Evolutionary conservation across 2,329 filamentous ascomycete genomes (phyloP), one percentile per base, ranked within the genome.

Genomic region (Knoxdaviesia proteae): DNA sequence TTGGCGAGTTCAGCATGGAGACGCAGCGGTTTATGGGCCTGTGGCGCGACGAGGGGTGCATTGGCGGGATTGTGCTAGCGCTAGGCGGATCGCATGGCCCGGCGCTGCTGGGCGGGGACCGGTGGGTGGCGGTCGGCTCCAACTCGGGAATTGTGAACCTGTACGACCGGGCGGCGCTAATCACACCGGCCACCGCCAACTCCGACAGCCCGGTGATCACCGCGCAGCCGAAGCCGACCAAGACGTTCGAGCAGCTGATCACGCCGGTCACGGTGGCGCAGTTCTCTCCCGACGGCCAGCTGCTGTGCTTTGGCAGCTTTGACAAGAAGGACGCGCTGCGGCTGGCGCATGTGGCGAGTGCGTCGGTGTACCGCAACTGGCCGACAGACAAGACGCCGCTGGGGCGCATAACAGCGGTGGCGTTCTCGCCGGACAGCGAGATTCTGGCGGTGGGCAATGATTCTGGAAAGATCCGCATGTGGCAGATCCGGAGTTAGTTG

Each of bases 301-400:
- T 96, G 41, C 62, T 98, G 50, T 84, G 77, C 0, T 86, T 96
- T 65, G 82, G 77, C 36, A 92, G 83, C 59, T 73, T 73, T 47
- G 81, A 81, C 69, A 93, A 94, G 68, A 80, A 80, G 56, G 86
- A 94, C 60, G 84, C 87, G 0, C 62, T 98, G 57, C 71, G 81
- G 53, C 62, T 98, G 49, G 84, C 88, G 33, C 90, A 98, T 59
- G 62, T 98, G 50, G 87, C 88, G 0, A 87, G 74, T 50, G 94
- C 86, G 58, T 94, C 86, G 1, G 84, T 96, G 20, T 98, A 90
- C 67, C 77, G 79, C 53, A 98, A 98, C 60, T 98, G 90, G 90
- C 90, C 90, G 30, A 98, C 88, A 43, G 74, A 77, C 48, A 78
- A 81, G 56, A 98, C 90, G 44, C 86, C 87, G 1, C 61, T 98